Evolutionary conservation across 805 yeast species (phyloP).

Genomic region (Scheffersomyces lignosus): DNA sequence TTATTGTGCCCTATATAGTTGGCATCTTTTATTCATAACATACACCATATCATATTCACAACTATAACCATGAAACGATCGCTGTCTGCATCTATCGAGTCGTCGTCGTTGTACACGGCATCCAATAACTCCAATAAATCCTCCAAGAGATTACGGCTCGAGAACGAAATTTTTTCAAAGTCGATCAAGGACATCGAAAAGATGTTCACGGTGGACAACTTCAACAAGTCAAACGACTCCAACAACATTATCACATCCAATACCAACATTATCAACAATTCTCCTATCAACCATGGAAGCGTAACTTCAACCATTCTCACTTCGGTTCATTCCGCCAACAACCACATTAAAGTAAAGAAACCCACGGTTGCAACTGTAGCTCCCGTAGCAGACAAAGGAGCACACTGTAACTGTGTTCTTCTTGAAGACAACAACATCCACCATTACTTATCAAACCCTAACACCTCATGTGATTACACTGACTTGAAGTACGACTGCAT

Average conservation of each 20-base stretch:
- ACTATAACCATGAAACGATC: constrained; percentile 7
- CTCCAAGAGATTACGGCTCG: constrained; percentile 16
- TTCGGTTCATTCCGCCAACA: neutral
- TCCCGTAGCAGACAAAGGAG: too few relatives aligned
- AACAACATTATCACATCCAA: constrained; percentile 1
- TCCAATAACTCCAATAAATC: constrained; percentile 13
- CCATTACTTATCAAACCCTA: neutral
- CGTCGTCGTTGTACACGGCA: constrained; percentile 3
- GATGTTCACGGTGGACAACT: constrained; percentile 14
- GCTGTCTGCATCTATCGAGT: constrained; percentile 2
- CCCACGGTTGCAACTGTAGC: neutral
- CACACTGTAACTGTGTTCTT: too few relatives aligned
- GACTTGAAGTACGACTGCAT: constrained; percentile 13
- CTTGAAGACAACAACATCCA: neutral
- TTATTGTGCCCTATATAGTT: too few relatives aligned
- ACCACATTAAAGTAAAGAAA: neutral
- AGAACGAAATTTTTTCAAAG: constrained; percentile 22
- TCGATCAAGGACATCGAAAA: constrained; percentile 23
- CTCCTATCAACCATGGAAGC: neutral
- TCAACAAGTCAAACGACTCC: constrained; percentile 2
- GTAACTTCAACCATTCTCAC: neutral
- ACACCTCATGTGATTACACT: neutral
- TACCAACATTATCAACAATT: neutral
- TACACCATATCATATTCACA: too few relatives aligned
- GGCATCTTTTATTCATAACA: too few relatives aligned